Percentiles rank a stretch among this genome's conserved stretches.
Conservation (phyloP, 2,329 filamentous ascomycete species). For the Colletotrichum sp. region DNA sequence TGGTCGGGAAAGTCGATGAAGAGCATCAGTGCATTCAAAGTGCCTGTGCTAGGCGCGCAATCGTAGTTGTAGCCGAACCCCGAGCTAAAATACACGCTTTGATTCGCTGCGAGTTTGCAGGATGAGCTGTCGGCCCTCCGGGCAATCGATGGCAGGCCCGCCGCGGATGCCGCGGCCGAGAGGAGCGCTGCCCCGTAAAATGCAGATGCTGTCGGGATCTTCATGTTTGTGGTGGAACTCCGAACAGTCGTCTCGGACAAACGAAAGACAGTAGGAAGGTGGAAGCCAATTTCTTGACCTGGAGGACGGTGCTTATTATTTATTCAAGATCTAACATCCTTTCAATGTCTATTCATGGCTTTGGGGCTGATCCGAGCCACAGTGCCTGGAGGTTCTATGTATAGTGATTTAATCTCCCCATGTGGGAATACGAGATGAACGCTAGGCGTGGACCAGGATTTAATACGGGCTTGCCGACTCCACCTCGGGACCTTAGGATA, state of each 20-base stretch:
- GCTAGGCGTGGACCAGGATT: accelerated
- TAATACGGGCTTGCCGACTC: neutral
- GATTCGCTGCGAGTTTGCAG: slow-evolving; percentile 28
- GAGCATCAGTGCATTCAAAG: slow-evolving; percentile 36
- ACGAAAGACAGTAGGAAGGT: too few species aligned
- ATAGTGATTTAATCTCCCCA: neutral
- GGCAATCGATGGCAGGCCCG: neutral
- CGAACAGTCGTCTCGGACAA: neutral
- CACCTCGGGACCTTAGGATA: accelerated
- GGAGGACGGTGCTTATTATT: accelerated
- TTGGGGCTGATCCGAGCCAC: neutral
- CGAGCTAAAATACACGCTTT: slow-evolving; percentile 29
- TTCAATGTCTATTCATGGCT: accelerated
- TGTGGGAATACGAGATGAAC: neutral
- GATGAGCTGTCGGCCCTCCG: neutral
- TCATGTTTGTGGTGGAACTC: neutral
- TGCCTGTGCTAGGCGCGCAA: slow-evolving; percentile 36
- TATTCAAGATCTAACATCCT: neutral
- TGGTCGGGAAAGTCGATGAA: slow-evolving; percentile 40
- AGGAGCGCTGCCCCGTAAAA: neutral
- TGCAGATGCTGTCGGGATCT: neutral
- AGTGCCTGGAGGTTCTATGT: neutral
- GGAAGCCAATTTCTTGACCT: accelerated
- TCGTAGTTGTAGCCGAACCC: slow-evolving; percentile 32
- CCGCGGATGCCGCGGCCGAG: neutral